These are phyloP conservation scores for Hagleromyces aurorensis DNA, from an alignment of 805 yeast genomes.

Conservation along the genomic window DNA sequence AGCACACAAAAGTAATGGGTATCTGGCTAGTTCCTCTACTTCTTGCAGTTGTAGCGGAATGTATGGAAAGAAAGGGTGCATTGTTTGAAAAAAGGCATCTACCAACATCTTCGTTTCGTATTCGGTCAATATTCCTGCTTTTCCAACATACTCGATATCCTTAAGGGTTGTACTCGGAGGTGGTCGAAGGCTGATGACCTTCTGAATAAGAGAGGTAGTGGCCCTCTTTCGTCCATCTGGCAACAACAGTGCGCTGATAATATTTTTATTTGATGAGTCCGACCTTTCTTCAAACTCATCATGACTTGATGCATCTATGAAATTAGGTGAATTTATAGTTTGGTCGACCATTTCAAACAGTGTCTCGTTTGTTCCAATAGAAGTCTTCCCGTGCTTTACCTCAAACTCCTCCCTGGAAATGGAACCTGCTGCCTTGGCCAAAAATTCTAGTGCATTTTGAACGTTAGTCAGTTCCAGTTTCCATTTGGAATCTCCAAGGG, in stretches of 20 bases:
- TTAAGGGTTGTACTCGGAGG: slow-evolving; percentile 36
- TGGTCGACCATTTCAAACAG: too few relatives aligned
- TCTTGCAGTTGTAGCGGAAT: slow-evolving; percentile 67
- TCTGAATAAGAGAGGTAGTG: slow-evolving; percentile 29
- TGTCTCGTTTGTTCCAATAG: background rate
- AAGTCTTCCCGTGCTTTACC: background rate
- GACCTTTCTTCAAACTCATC: too few relatives aligned
- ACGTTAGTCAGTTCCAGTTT: slow-evolving; percentile 29
- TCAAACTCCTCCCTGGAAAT: slow-evolving; percentile 52
- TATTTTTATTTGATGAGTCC: slow-evolving; percentile 12
- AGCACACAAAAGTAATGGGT: slow-evolving; percentile 76
- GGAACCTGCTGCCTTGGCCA: slow-evolving; percentile 75
- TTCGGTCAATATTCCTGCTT: slow-evolving; percentile 49
- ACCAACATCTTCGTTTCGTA: slow-evolving; percentile 51
- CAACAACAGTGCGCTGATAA: slow-evolving; percentile 22
- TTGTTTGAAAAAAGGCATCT: slow-evolving; percentile 56
- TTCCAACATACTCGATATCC: slow-evolving; percentile 54
- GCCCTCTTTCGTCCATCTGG: slow-evolving; percentile 19
- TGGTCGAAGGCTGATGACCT: slow-evolving; percentile 29
- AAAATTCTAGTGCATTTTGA: slow-evolving; percentile 59
- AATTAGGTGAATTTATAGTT: too few relatives aligned
- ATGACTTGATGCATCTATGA: too few relatives aligned
- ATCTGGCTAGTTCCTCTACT: slow-evolving; percentile 58
- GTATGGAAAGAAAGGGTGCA: slow-evolving; percentile 89
- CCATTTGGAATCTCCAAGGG: slow-evolving; percentile 13